A percentile compares a stretch with the other conserved stretches of the same genome.
phyloP scores from a whole-genome alignment of 352 stramenopile genomes.

The Pythium biforme region DNA sequence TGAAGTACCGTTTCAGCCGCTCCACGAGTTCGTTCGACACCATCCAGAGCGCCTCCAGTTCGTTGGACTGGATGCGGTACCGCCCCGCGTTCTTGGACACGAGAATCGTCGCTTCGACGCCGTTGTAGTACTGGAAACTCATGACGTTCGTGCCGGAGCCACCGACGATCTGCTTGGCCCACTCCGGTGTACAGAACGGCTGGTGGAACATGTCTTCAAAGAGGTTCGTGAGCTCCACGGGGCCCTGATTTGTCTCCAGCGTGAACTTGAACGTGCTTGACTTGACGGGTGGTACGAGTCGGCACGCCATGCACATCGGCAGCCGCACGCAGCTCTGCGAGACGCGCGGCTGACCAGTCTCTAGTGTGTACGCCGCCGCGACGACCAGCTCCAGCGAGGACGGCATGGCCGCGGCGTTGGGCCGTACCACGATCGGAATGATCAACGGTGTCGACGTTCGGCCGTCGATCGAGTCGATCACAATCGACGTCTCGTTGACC shows the following conservation, averaged over 20 bases:
- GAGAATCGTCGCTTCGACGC: constrained; percentile 80
- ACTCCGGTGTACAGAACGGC: constrained; percentile 62
- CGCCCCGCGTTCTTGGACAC: constrained; percentile 89
- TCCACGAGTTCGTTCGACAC: constrained; percentile 74
- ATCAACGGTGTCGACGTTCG: constrained; percentile 61
- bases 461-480: constrained; percentile 72
- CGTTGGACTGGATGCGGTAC: constrained; percentile 87
- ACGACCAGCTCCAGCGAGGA: constrained; percentile 63
- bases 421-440: constrained; percentile 54
- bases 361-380: constrained; percentile 70
- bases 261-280: constrained; percentile 87
- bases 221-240: constrained; percentile 62
- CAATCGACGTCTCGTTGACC: constrained; percentile 55
- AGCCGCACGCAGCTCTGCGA: constrained; percentile 62
- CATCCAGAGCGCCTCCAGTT: constrained; percentile 80
- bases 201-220: constrained; percentile 90
- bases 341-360: constrained; percentile 66
- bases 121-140: constrained; percentile 89
- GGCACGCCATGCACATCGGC: constrained; percentile 73
- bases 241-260: constrained; percentile 83
- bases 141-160: constrained; percentile 71
- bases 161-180: constrained; percentile 61
- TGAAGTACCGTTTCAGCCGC: constrained; percentile 57
- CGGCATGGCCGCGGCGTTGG: constrained; percentile 49
- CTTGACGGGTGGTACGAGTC: constrained; percentile 75